Evolutionary conservation across 331 rosid species (phyloP), one percentile per base, ranked within the genome.

Genomic region (Pyrus hybrid): DNA sequence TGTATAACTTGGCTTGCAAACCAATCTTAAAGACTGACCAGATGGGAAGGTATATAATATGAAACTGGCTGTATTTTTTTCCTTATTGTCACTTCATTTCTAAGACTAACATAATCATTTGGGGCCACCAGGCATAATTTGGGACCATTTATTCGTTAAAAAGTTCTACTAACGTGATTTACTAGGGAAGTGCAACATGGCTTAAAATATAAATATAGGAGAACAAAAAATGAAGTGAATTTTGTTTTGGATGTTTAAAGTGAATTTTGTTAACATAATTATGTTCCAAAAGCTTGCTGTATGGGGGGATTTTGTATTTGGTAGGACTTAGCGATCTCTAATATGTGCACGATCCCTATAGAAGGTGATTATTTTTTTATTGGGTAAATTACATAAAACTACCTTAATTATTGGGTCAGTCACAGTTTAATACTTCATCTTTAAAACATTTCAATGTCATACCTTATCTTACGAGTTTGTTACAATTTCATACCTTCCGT

Each of bases 1-100:
- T 72, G 20, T 8, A 20, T 33, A 21, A 61, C 65, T 71, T 71
- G 64, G 35, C 75, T 71, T 54, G 75, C 65, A 71, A 29, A 29
- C 7, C 62, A 33, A 32, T 8, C 56, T 32, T 22, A 22, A 13
- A 25, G 56, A 72, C 28, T 21, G 20, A 16, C 51, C 35, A 8
- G 25, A 72, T 57, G 66, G 51, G 66, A 22, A 54, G 7, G 54
- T 5, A 22, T 26, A 14, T 5, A 62, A 5, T 26, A 1, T 26
- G 35, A 62, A 62, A 14, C 35, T 35, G 54, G 67, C 35, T 57
- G 66, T 71, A 57, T 21, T 30, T 18, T 33, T 26, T 33, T 22
- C 8, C 11, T 25, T 62, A 3, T 8, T 11, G 5, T 56, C 33
- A 23, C 67, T 32, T 72, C 66, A 71, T 33, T 7, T 3, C 12